Conservation (phyloP, 2,329 filamentous ascomycete species). For the Colletotrichum viniferum region DNA sequence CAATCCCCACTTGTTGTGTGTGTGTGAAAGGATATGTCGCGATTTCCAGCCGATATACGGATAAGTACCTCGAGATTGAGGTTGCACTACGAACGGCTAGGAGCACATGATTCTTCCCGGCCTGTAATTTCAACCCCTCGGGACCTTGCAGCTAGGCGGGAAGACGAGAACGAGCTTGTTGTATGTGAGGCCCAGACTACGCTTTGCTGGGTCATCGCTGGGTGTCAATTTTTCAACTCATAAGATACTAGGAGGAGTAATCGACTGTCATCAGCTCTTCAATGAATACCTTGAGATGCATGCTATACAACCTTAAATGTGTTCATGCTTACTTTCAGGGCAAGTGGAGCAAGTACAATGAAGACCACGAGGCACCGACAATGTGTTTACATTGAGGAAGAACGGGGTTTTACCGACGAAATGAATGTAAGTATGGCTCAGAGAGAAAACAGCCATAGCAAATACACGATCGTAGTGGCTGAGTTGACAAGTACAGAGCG, state of each 20-base stretch:
- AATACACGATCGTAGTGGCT: neutral
- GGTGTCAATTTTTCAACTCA: neutral
- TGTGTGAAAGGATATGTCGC: neutral
- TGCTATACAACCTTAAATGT: neutral
- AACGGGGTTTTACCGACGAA: neutral
- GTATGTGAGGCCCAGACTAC: neutral
- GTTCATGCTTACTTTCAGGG: neutral
- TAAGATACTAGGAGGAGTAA: neutral
- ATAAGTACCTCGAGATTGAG: neutral
- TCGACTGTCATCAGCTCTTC: neutral
- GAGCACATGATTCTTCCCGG: neutral
- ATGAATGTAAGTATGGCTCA: no score
- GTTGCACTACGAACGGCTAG: neutral
- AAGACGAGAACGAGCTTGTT: neutral
- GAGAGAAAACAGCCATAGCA: neutral
- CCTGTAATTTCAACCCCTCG: neutral
- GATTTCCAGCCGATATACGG: neutral
- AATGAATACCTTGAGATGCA: neutral
- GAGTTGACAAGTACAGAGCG: neutral
- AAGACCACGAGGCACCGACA: neutral
- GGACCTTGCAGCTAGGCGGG: neutral
- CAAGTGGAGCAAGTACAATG: neutral
- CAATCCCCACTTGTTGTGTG: neutral
- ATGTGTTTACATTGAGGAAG: neutral
- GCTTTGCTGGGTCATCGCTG: neutral